phyloP scores from a whole-genome alignment of 495 filamentous ascomycete species.

The Letharia columbiana region DNA sequence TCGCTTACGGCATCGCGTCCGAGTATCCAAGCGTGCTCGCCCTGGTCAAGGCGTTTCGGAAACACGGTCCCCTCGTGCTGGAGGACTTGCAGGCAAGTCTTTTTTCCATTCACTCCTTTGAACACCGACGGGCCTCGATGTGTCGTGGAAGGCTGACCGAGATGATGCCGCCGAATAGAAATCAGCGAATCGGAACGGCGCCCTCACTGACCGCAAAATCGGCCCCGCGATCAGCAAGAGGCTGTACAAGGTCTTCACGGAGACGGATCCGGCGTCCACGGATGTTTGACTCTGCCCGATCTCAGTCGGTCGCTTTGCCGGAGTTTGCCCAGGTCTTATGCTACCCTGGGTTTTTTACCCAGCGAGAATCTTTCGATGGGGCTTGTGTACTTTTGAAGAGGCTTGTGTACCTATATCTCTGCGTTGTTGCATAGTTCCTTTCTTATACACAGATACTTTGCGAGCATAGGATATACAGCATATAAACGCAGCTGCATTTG shows the following conservation, averaged over 20 bases:
- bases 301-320: too few relatives aligned
- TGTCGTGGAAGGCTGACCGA: slow-evolving; percentile 10
- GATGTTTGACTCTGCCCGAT: slow-evolving; percentile 47
- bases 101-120: neutral
- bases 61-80: slow-evolving; percentile 49
- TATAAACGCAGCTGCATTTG: too few relatives aligned
- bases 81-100: slow-evolving; percentile 48
- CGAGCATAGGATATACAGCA: too few relatives aligned
- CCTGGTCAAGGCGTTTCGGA: slow-evolving; percentile 51
- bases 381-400: too few relatives aligned
- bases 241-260: slow-evolving; percentile 66
- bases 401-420: too few relatives aligned
- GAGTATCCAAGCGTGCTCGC: slow-evolving; percentile 51
- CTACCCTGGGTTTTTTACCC: too few relatives aligned
- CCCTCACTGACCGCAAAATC: slow-evolving; percentile 53
- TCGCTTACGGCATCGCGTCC: slow-evolving; percentile 61
- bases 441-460: too few relatives aligned
- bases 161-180: slow-evolving; percentile 33
- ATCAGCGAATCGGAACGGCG: slow-evolving; percentile 60
- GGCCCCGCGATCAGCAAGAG: slow-evolving; percentile 64
- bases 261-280: slow-evolving; percentile 53
- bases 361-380: too few relatives aligned
- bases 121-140: neutral
- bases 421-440: too few relatives aligned
- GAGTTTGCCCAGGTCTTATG: too few relatives aligned